phyloP scores from a whole-genome alignment of 2,329 filamentous ascomycete species.

The Cryphonectria radicalis region DNA sequence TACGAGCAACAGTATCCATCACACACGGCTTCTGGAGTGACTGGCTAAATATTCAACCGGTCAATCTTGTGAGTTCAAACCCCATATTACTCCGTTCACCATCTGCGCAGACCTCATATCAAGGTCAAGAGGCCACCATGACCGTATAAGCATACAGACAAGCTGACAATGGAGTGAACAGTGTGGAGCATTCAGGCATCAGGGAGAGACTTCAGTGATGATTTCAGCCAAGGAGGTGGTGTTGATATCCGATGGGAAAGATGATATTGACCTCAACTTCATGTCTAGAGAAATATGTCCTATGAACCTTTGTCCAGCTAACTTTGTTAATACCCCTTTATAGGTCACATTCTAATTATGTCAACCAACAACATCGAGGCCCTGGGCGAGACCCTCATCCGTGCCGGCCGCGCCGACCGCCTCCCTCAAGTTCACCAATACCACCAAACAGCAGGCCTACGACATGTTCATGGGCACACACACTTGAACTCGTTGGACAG shows the following conservation, averaged over 20 bases:
- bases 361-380: slow-evolving; percentile 25
- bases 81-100: neutral
- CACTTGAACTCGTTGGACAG: slow-evolving; percentile 11
- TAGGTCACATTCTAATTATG: slow-evolving; percentile 26
- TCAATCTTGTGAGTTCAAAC: neutral
- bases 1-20: neutral
- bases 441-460: slow-evolving; percentile 17
- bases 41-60: neutral
- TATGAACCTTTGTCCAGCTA: neutral
- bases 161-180: neutral
- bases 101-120: neutral
- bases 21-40: neutral
- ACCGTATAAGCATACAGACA: neutral
- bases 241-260: neutral
- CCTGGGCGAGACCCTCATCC: slow-evolving; percentile 25
- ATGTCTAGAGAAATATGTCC: neutral
- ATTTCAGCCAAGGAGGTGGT: neutral
- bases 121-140: neutral
- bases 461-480: slow-evolving; percentile 26
- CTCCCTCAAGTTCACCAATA: slow-evolving; percentile 21
- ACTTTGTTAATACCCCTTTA: neutral
- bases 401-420: slow-evolving; percentile 23
- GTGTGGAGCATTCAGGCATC: neutral
- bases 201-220: neutral
- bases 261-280: neutral